These are phyloP conservation scores for Rhipidocladum racemiflorum DNA, from an alignment of 176 grass and related monocot genomes.

Conservation along the genomic window DNA sequence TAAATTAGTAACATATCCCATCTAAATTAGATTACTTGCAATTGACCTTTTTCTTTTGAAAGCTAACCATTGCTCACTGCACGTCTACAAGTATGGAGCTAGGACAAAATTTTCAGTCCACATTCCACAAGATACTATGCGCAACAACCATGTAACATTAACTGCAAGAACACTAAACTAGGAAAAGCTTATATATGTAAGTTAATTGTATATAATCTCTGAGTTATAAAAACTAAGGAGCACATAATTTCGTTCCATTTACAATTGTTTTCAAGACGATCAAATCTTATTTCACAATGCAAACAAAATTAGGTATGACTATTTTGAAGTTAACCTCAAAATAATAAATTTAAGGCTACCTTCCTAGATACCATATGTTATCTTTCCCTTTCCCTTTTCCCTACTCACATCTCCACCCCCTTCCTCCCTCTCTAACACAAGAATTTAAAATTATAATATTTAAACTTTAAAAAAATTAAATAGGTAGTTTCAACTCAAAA, in stretches of 20 bases:
- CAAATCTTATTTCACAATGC: background rate
- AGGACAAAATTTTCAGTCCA: background rate
- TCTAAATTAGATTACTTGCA: background rate
- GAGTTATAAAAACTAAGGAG: background rate
- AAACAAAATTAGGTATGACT: background rate
- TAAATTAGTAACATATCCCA: background rate
- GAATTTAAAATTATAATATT: too few relatives aligned
- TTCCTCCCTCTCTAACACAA: too few relatives aligned
- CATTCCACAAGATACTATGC: background rate
- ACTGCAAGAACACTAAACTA: background rate
- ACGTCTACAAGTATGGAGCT: background rate
- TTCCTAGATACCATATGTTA: too few relatives aligned
- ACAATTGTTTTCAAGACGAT: background rate
- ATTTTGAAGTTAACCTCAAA: too few relatives aligned
- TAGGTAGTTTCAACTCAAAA: too few relatives aligned
- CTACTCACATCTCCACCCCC: too few relatives aligned
- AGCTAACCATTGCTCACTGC: background rate
- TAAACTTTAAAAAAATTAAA: too few relatives aligned
- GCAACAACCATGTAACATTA: background rate
- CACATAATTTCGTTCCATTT: background rate
- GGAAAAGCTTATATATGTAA: too few relatives aligned
- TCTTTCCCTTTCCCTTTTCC: too few relatives aligned
- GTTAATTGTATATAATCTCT: background rate
- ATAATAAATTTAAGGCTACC: too few relatives aligned
- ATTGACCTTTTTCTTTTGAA: background rate